Percentiles rank a stretch among this genome's conserved stretches.
Conservation (phyloP, 148 eudicot species). For the Amaranthus cruentus region DNA sequence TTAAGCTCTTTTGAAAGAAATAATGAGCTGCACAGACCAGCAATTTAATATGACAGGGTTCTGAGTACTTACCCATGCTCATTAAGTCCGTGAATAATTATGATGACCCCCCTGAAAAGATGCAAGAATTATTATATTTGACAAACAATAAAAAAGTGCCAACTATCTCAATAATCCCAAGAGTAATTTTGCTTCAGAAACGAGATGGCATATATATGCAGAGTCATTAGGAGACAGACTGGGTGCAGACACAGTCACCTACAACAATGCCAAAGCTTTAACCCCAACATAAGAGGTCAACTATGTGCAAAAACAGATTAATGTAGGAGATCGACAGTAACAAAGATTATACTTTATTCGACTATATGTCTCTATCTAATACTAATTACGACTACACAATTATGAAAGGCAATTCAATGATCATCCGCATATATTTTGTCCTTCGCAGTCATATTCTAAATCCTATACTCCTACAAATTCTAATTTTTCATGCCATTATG, state of each 20-base stretch:
- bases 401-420: no score
- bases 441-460: no score
- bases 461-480: no score
- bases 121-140: background rate
- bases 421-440: no score
- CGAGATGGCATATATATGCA: background rate
- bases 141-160: background rate
- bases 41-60: background rate
- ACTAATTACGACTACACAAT: no score
- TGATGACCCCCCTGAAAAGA: constrained; percentile 79
- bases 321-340: no score
- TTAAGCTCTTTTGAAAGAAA: constrained; percentile 6
- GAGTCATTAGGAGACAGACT: background rate
- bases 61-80: constrained; percentile 69
- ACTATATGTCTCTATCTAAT: background rate
- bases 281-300: no score
- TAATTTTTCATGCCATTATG: no score
- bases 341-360: background rate
- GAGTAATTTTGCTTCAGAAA: background rate
- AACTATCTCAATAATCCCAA: background rate
- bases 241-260: background rate
- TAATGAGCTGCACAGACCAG: constrained; percentile 7
- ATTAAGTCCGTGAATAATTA: constrained; percentile 89
- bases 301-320: no score
- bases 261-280: background rate